Evolutionary conservation across 164 flowering plant species (phyloP).

Genomic region (Aristolochia contorta): DNA sequence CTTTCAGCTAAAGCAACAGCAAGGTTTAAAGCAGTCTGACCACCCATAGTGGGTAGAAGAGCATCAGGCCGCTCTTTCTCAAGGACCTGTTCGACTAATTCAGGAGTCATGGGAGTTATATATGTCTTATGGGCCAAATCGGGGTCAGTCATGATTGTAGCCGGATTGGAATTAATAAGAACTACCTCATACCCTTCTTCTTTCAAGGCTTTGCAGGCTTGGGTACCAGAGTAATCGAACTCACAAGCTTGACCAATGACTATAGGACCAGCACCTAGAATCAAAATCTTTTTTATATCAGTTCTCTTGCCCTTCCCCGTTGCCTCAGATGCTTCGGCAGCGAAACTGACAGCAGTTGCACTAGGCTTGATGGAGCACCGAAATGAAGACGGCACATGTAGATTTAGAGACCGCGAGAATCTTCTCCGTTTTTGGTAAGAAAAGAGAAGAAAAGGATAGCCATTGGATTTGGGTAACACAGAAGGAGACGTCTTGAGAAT

Average conservation of each 20-base stretch:
- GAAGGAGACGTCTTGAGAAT: background rate
- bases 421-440: background rate
- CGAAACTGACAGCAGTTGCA: background rate
- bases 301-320: slow-evolving; percentile 47
- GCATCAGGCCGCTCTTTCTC: slow-evolving; percentile 96
- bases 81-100: slow-evolving; percentile 73
- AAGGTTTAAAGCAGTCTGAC: slow-evolving; percentile 89
- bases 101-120: slow-evolving; percentile 85
- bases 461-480: background rate
- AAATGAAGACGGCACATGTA: background rate
- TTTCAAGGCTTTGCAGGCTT: slow-evolving; percentile 83
- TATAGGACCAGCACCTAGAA: slow-evolving; percentile 92
- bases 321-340: background rate
- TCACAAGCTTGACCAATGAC: slow-evolving; percentile 98
- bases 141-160: slow-evolving; percentile 98
- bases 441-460: background rate
- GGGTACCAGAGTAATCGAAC: slow-evolving; percentile 96
- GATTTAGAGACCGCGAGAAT: background rate
- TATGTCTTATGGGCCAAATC: slow-evolving; percentile 83
- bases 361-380: background rate
- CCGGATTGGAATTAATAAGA: slow-evolving; percentile 91
- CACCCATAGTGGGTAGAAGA: slow-evolving; percentile 96
- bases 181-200: slow-evolving; percentile 93
- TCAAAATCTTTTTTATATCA: slow-evolving; percentile 87
- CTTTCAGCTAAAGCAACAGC: slow-evolving; percentile 88